phyloP scores from a whole-genome alignment of 768 basidiomycete genomes.

The Amanita molliuscula region DNA sequence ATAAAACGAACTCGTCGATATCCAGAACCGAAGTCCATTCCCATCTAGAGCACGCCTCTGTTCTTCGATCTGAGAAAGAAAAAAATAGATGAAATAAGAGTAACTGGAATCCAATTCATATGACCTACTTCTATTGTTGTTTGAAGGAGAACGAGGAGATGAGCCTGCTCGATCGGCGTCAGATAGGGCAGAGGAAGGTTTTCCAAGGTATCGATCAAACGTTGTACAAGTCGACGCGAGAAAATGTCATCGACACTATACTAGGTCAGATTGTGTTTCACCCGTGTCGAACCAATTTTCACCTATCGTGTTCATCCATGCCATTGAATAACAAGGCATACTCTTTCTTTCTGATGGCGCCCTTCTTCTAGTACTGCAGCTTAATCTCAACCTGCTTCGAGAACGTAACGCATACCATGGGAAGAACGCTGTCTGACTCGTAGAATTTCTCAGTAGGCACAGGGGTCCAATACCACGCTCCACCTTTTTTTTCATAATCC shows the following conservation, averaged over 20 bases:
- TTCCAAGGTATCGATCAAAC: slow-evolving; percentile 59
- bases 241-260: slow-evolving; percentile 32
- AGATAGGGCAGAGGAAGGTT: slow-evolving; percentile 56
- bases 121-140: slow-evolving; percentile 71
- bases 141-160: slow-evolving; percentile 77
- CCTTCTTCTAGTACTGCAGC: not conserved
- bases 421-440: slow-evolving; percentile 19
- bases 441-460: slow-evolving; percentile 52
- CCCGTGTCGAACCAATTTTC: slow-evolving; percentile 11
- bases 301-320: slow-evolving; percentile 35
- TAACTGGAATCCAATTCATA: not conserved
- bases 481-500: slow-evolving; percentile 14
- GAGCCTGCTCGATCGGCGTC: slow-evolving; percentile 71
- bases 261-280: not conserved
- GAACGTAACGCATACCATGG: slow-evolving; percentile 7
- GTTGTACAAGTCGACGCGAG: slow-evolving; percentile 45
- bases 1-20: slow-evolving; percentile 87
- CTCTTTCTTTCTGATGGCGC: slow-evolving; percentile 8
- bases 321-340: slow-evolving; percentile 48
- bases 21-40: slow-evolving; percentile 87
- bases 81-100: slow-evolving; percentile 1
- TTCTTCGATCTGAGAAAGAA: slow-evolving; percentile 65
- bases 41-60: slow-evolving; percentile 85
- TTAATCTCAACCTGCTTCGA: not conserved
- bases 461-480: slow-evolving; percentile 27